These are phyloP conservation scores for Ophiostoma perfectum DNA, from an alignment of 2,329 filamentous ascomycete species.

Conservation along the genomic window DNA sequence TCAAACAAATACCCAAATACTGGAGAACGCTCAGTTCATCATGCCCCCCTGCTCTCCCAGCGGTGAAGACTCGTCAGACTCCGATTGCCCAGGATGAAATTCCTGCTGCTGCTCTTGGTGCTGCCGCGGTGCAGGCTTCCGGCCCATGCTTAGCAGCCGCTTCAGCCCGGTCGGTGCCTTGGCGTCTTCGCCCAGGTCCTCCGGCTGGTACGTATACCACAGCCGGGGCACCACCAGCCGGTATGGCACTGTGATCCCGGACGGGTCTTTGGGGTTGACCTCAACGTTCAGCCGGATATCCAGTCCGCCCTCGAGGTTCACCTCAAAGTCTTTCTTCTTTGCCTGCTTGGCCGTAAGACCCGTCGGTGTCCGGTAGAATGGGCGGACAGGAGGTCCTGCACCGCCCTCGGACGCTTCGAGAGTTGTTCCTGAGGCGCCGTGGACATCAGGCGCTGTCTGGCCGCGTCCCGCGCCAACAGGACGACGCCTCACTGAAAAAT, in stretches of 20 bases:
- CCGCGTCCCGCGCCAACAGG: constrained; percentile 23
- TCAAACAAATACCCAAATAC: not conserved
- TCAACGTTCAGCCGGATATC: constrained; percentile 89
- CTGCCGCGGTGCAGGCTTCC: constrained; percentile 23
- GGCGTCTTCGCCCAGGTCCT: constrained; percentile 35
- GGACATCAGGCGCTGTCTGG: constrained; percentile 26
- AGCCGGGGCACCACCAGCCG: constrained; percentile 77
- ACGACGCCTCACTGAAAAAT: constrained; percentile 45
- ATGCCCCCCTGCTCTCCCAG: not conserved
- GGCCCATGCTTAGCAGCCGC: constrained; percentile 43
- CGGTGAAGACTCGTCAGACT: not conserved
- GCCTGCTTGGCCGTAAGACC: constrained; percentile 59
- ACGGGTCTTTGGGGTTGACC: constrained; percentile 75
- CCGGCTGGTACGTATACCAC: constrained; percentile 50
- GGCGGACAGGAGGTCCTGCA: constrained; percentile 22
- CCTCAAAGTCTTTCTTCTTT: constrained; percentile 49
- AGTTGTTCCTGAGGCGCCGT: not conserved
- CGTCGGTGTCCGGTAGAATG: constrained; percentile 66
- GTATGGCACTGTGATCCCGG: constrained; percentile 84
- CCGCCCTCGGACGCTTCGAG: constrained; percentile 9
- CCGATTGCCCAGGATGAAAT: not conserved
- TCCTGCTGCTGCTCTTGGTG: constrained; percentile 1
- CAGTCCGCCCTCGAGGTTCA: constrained; percentile 77
- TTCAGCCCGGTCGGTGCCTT: constrained; percentile 38
- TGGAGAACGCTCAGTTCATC: not conserved